These are phyloP conservation scores for Rubroboletus pulcherrimus DNA, from an alignment of 768 basidiomycete genomes.

Conservation along the genomic window DNA sequence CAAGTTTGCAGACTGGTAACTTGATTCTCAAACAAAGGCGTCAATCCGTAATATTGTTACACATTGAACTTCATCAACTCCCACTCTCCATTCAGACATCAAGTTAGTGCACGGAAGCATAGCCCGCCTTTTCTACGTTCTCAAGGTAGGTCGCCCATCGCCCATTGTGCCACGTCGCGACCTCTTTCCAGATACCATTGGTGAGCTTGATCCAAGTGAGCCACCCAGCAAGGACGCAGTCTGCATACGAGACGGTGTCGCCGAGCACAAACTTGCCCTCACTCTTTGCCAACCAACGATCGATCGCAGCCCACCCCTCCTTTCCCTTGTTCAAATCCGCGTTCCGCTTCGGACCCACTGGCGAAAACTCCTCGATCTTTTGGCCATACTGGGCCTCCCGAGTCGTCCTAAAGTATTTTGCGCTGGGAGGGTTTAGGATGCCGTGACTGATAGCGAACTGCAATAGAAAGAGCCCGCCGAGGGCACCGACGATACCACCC, in stretches of 20 bases:
- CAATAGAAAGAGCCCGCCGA: slow-evolving; percentile 9
- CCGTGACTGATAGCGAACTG: slow-evolving; percentile 12
- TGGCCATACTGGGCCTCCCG: slow-evolving; percentile 31
- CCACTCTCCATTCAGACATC: background rate
- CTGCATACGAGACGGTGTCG: slow-evolving; percentile 33
- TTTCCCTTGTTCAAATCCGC: slow-evolving; percentile 28
- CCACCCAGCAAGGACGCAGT: slow-evolving; percentile 32
- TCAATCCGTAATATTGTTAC: background rate
- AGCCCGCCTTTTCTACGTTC: slow-evolving; percentile 29
- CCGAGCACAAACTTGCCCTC: slow-evolving; percentile 35
- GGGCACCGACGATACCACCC: slow-evolving; percentile 5
- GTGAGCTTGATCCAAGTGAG: slow-evolving; percentile 35
- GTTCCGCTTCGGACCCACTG: slow-evolving; percentile 24
- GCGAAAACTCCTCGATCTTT: slow-evolving; percentile 36
- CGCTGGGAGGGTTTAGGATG: slow-evolving; percentile 27
- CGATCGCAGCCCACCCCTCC: slow-evolving; percentile 25
- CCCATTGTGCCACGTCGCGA: slow-evolving; percentile 37
- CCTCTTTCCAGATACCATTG: slow-evolving; percentile 32
- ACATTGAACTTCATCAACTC: background rate
- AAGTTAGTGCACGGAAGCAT: slow-evolving; percentile 20
- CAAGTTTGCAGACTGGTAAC: background rate
- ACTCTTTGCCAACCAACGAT: slow-evolving; percentile 30
- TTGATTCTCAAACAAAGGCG: background rate
- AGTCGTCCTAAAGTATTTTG: slow-evolving; percentile 32
- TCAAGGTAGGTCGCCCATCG: slow-evolving; percentile 35